Evolutionary conservation across 352 stramenopile genomes (phyloP), one percentile per base, ranked within the genome.

Genomic region (Pythium graminicola): DNA sequence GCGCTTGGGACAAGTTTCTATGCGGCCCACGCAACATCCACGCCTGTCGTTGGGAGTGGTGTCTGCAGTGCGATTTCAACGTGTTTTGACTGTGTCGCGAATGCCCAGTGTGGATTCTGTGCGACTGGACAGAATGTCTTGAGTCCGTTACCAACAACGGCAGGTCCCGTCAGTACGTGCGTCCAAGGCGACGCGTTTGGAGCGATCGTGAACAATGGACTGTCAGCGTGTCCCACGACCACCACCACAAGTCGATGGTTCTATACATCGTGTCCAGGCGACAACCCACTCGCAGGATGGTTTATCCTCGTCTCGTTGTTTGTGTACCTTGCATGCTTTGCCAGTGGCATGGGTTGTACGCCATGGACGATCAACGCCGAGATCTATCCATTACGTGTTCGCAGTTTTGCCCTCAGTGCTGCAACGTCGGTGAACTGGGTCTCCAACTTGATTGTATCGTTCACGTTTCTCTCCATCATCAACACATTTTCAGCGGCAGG

Each of bases 361-460:
- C 91, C 94, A 1, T 98, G 93, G 93, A 97, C 88, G 1, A 93
- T 98, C 54, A 97, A 97, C 62, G 81, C 85, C 26, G 94, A 98
- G 68, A 97, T 98, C 59, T 98, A 96, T 64, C 87, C 89, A 6
- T 67, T 95, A 7, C 70, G 82, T 28, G 81, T 86, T 17, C 89
- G 94, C 29, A 95, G 82, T 26, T 74, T 95, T 17, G 85, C 81
- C 7, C 77, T 96, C 2, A 95, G 83, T 47, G 59, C 86, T 7
- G 81, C 89, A 4, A 98, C 94, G 14, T 85, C 85, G 2, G 81
- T 93, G 13, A 97, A 97, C 64, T 98, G 94, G 93, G 45, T 97
- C 50, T 70, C 77, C 8, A 98, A 98, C 63, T 57, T 97, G 2
- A 47, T 97, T 10, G 78, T 98, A 28, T 96, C 85, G 29, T 89